Conservation (phyloP, 1,139 yeast genomes). For the Magnusiomyces suaveolens region DNA sequence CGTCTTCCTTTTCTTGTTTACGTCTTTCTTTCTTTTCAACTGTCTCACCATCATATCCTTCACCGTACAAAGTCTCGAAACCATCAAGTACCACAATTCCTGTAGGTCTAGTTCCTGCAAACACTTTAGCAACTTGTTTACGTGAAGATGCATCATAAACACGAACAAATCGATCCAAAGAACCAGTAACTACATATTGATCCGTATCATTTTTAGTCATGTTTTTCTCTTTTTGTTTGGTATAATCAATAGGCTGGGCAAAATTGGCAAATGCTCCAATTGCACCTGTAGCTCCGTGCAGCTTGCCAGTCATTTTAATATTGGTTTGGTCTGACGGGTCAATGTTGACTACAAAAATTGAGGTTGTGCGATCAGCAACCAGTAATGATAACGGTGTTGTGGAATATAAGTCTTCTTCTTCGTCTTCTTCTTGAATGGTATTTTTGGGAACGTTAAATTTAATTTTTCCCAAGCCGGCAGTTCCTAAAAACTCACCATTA, state of each 20-base stretch:
- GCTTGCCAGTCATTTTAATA: constrained; percentile 19
- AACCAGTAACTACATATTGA: constrained; percentile 49
- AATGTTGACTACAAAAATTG: constrained; percentile 18
- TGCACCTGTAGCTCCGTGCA: constrained; percentile 18
- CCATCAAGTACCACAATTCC: constrained; percentile 41
- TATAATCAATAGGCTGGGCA: background rate
- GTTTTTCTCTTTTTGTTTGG: background rate
- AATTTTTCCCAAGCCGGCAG: constrained; percentile 2
- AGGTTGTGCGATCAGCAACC: constrained; percentile 22
- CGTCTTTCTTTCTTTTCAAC: constrained; percentile 3
- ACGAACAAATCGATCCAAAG: constrained; percentile 76
- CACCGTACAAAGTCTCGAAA: constrained; percentile 15
- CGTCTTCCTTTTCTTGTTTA: constrained; percentile 3
- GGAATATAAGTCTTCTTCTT: constrained; percentile 15
- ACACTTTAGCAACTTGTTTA: constrained; percentile 59
- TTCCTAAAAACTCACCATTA: constrained; percentile 5
- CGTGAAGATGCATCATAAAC: constrained; percentile 56
- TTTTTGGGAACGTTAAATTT: constrained; percentile 1
- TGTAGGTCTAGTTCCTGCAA: constrained; percentile 63
- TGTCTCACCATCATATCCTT: constrained; percentile 2
- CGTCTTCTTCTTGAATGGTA: constrained; percentile 7
- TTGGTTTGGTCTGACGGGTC: constrained; percentile 9
- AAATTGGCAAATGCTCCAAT: constrained; percentile 17
- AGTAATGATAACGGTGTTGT: constrained; percentile 11
- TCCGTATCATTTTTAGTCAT: constrained; percentile 12